These are phyloP conservation scores for Nematodospora anomalae DNA, from an alignment of 1,139 yeast genomes.

Conservation along the genomic window DNA sequence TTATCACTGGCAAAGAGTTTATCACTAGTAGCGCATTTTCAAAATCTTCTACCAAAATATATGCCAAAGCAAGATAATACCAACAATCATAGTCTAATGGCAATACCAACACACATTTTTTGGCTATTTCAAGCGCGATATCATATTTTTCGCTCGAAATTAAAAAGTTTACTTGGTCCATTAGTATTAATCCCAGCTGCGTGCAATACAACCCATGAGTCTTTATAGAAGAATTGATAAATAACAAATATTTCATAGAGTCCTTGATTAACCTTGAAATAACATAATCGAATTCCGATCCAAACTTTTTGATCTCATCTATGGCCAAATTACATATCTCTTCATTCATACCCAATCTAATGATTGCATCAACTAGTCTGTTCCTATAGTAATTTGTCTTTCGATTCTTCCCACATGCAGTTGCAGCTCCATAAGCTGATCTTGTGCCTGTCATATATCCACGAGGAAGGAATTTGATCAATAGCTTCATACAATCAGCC, in stretches of 20 bases:
- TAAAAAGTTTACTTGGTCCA: slow-evolving; percentile 42
- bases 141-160: slow-evolving; percentile 28
- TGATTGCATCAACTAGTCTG: slow-evolving; percentile 31
- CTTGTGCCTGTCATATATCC: slow-evolving; percentile 32
- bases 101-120: slow-evolving; percentile 31
- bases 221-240: slow-evolving; percentile 26
- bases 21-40: slow-evolving; percentile 34
- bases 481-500: slow-evolving; percentile 17
- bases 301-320: slow-evolving; percentile 11
- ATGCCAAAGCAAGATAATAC: slow-evolving; percentile 37
- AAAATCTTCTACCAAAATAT: slow-evolving; percentile 31
- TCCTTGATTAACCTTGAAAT: slow-evolving; percentile 29
- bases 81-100: slow-evolving; percentile 48
- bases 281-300: slow-evolving; percentile 31
- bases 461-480: slow-evolving; percentile 26
- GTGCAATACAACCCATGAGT: slow-evolving; percentile 22
- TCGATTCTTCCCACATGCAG: slow-evolving; percentile 32
- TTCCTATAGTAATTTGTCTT: slow-evolving; percentile 37
- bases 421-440: slow-evolving; percentile 27
- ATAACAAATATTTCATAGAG: slow-evolving; percentile 28
- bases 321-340: slow-evolving; percentile 24
- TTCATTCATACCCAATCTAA: slow-evolving; percentile 22
- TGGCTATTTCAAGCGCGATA: slow-evolving; percentile 33
- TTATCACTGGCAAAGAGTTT: slow-evolving; percentile 36
- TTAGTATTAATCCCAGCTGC: slow-evolving; percentile 37